A percentile compares a stretch with the other conserved stretches of the same genome.
Evolutionary conservation across 352 stramenopile genomes (phyloP).

Genomic region (Phytophthora capsici): DNA sequence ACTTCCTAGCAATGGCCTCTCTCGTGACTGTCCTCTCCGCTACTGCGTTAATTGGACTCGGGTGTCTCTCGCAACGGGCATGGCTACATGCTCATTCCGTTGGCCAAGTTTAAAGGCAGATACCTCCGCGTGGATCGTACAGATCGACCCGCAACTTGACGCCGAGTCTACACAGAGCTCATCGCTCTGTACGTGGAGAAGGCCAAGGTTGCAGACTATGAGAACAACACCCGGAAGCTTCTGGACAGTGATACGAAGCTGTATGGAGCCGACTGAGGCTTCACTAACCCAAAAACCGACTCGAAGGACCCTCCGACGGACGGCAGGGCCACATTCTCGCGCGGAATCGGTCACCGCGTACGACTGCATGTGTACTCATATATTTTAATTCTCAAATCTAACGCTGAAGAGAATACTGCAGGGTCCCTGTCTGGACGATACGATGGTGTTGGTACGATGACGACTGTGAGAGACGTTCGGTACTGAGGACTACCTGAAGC

Average conservation of each 20-base stretch:
- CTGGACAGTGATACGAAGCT: background rate
- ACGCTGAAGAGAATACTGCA: too few species aligned
- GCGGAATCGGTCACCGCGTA: background rate
- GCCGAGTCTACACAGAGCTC: slow-evolving; percentile 20
- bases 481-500: background rate
- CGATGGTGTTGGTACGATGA: background rate
- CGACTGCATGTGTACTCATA: background rate
- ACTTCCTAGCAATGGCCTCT: background rate
- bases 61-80: slow-evolving; percentile 4
- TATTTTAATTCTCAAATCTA: background rate
- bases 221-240: slow-evolving; percentile 27
- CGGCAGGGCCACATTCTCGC: background rate
- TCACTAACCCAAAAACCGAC: background rate
- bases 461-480: background rate
- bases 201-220: slow-evolving; percentile 14
- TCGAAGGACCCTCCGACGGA: background rate
- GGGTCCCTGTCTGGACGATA: background rate
- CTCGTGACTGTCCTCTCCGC: background rate
- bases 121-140: slow-evolving; percentile 36
- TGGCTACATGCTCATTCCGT: slow-evolving; percentile 36
- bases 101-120: slow-evolving; percentile 32
- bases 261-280: background rate
- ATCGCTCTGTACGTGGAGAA: slow-evolving; percentile 30
- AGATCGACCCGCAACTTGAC: slow-evolving; percentile 37
- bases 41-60: background rate